Base-by-base conservation (phyloP, 1,284 basidiomycete species). In the Papiliotrema nemorosa region DNA sequence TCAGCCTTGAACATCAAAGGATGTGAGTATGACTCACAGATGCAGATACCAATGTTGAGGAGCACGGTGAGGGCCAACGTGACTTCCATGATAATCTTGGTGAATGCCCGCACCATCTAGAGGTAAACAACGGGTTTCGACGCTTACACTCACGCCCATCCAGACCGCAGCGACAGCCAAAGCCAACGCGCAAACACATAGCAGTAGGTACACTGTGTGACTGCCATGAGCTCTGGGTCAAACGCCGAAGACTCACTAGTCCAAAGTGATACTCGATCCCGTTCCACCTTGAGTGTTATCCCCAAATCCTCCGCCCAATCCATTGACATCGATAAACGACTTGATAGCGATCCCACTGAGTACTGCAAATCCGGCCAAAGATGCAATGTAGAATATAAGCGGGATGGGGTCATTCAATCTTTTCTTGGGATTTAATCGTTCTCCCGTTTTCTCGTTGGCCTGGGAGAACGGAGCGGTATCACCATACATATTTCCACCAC, bases 31-130 rank as follows among this genome's bases (percentile, higher is more conserved):
- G 26, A 53, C 78, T 53, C 44, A 72, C 69, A 72, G 50, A 72
- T 64, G 47, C 68, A 74, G 36, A 72, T 65, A 41, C 82, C 65
- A 66, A 88, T 86, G 67, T 89, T 89, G 54, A 88, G 74, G 3
- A 81, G 43, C 39, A 88, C 85, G 3, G 82, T 83, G 20, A 89
- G 74, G 16, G 86, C 75, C 10, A 90, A 79, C 0, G 87, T 87
- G 44, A 90, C 80, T 64, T 90, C 87, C 81, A 90, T 86, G 62
- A 91, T 86, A 21, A 81, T 69, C 57, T 78, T 84, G 45, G 90
- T 91, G 72, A 90, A 90, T 2, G 79, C 74, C 35, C 88, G 82
- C 7, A 85, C 81, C 54, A 90, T 54, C 71, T 73, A 43, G 4
- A 20, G 21, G 21, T 52, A 31, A 50, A 47, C 16, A 20, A 5